Evolutionary conservation across 202 grass and related monocot species (phyloP).

Genomic region (Musa balbisiana): DNA sequence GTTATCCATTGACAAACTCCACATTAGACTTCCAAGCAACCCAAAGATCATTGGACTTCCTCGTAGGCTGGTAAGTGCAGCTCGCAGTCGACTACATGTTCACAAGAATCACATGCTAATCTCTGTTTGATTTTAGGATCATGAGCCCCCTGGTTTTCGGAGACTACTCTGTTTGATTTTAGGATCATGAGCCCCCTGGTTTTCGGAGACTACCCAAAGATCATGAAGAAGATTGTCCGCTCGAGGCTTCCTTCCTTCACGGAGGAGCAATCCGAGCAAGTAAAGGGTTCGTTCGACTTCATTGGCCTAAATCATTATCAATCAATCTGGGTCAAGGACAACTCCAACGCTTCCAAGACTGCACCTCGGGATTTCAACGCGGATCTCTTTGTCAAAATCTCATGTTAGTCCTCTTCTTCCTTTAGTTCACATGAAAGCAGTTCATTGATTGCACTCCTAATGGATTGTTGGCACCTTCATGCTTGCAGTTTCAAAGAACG

Average conservation of each 20-base stretch:
- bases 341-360: conserved; percentile 8
- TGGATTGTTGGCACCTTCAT: no score
- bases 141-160: conserved; percentile 39
- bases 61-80: background rate
- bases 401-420: conserved; percentile 25
- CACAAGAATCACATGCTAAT: no score
- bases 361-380: conserved; percentile 26
- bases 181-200: conserved; percentile 47
- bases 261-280: conserved; percentile 28
- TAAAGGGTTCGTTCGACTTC: conserved; percentile 42
- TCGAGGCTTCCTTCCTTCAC: conserved; percentile 39
- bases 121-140: conserved; percentile 22
- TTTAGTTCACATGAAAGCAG: no score
- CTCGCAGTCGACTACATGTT: background rate
- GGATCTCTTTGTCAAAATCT: conserved; percentile 25
- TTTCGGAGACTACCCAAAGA: conserved; percentile 44
- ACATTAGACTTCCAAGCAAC: background rate
- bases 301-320: conserved; percentile 53
- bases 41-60: background rate
- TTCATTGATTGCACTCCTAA: no score
- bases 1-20: background rate
- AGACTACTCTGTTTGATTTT: no score
- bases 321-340: conserved; percentile 23
- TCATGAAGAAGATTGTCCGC: conserved; percentile 36
- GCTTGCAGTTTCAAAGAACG: conserved; percentile 13